Evolutionary conservation across 768 basidiomycete species (phyloP).

Genomic region (Rhodocollybia butyracea): DNA sequence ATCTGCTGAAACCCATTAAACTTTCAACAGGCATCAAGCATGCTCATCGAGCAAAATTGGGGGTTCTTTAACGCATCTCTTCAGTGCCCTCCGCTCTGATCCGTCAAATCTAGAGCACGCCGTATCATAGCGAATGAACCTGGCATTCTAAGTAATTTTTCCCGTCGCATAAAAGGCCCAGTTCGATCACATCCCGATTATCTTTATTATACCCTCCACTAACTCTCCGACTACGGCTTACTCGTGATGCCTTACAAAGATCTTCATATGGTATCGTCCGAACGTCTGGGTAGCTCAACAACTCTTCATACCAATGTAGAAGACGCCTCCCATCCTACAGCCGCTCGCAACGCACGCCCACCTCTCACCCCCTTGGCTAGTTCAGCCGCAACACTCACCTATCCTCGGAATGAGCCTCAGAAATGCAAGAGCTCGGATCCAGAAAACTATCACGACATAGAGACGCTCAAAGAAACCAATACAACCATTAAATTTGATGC

Average conservation of each 20-base stretch:
- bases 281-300: background rate
- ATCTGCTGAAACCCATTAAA: too few species aligned
- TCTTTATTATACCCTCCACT: background rate
- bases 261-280: background rate
- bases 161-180: background rate
- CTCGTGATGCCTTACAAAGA: background rate
- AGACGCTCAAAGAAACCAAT: background rate
- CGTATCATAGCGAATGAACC: background rate
- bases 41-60: too few species aligned
- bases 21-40: too few species aligned
- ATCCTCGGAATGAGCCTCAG: background rate
- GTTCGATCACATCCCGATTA: background rate
- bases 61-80: too few species aligned
- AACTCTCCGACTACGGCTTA: background rate
- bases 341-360: background rate
- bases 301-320: background rate
- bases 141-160: background rate
- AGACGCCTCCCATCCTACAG: background rate
- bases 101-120: background rate
- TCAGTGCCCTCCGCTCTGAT: too few species aligned
- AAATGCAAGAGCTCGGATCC: background rate
- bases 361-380: slow-evolving; percentile 1
- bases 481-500: background rate
- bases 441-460: background rate
- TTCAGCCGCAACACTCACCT: background rate